phyloP scores from a whole-genome alignment of 306 rosid genomes.

The Aeschynomene evenia region DNA sequence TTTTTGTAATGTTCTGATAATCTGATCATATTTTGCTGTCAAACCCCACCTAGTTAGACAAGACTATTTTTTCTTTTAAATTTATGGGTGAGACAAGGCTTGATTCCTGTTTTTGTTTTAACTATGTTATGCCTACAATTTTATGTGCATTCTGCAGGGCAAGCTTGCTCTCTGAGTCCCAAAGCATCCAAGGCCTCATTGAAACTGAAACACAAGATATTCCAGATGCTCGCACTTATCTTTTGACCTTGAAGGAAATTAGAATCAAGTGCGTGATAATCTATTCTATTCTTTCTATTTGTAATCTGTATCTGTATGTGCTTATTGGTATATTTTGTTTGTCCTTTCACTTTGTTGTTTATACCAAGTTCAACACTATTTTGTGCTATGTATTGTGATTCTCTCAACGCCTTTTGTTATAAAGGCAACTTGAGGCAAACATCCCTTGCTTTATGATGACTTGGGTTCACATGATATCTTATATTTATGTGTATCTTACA shows the following conservation, averaged over 20 bases:
- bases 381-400: background rate
- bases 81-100: no score
- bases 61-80: no score
- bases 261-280: slow-evolving; percentile 57
- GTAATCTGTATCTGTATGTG: slow-evolving; percentile 11
- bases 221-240: slow-evolving; percentile 89
- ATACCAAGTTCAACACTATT: background rate
- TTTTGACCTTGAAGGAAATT: slow-evolving; percentile 79
- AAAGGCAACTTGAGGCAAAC: background rate
- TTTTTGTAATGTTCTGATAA: background rate
- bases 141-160: slow-evolving; percentile 58
- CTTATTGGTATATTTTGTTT: background rate
- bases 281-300: slow-evolving; percentile 22
- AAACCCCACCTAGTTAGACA: no score
- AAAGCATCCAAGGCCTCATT: slow-evolving; percentile 58
- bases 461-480: slow-evolving; percentile 5
- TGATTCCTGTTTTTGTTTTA: background rate
- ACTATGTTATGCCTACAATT: slow-evolving; percentile 10
- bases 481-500: slow-evolving; percentile 29
- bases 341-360: background rate
- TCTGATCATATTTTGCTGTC: no score
- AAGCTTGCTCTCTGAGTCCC: slow-evolving; percentile 61
- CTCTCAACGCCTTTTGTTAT: slow-evolving; percentile 10
- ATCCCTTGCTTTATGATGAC: slow-evolving; percentile 2
- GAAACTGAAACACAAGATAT: slow-evolving; percentile 59